These are phyloP conservation scores for Lantana camara DNA, from an alignment of 257 asterid species.

Conservation along the genomic window DNA sequence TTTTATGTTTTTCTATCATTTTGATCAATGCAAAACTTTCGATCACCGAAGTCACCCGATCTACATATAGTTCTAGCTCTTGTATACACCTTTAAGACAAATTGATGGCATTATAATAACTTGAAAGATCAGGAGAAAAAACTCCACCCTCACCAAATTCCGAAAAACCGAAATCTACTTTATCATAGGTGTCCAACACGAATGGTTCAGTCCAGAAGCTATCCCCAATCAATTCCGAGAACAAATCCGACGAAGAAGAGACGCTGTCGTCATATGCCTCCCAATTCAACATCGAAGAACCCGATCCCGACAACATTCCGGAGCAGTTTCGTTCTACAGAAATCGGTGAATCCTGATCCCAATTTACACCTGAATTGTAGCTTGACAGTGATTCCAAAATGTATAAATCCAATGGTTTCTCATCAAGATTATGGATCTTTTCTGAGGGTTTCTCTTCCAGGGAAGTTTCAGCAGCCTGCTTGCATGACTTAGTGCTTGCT, in stretches of 20 bases:
- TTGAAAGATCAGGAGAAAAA: background rate
- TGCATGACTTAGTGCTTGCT: background rate
- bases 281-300: background rate
- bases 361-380: constrained; percentile 10
- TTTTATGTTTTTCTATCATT: no score
- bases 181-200: background rate
- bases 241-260: background rate
- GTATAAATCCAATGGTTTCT: no score
- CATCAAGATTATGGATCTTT: no score
- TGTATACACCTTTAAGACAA: no score
- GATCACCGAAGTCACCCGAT: no score
- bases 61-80: no score
- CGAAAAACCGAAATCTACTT: background rate
- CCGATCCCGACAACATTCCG: background rate
- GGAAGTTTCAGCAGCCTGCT: background rate
- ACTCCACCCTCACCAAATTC: background rate
- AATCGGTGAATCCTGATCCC: background rate
- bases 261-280: background rate
- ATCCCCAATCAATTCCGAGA: background rate
- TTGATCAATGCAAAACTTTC: no score
- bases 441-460: constrained; percentile 3
- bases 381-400: no score
- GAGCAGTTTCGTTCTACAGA: background rate
- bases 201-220: background rate
- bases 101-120: no score